Conservation (phyloP, 495 filamentous ascomycete genomes). For the Penicillium macrosclerotiorum region DNA sequence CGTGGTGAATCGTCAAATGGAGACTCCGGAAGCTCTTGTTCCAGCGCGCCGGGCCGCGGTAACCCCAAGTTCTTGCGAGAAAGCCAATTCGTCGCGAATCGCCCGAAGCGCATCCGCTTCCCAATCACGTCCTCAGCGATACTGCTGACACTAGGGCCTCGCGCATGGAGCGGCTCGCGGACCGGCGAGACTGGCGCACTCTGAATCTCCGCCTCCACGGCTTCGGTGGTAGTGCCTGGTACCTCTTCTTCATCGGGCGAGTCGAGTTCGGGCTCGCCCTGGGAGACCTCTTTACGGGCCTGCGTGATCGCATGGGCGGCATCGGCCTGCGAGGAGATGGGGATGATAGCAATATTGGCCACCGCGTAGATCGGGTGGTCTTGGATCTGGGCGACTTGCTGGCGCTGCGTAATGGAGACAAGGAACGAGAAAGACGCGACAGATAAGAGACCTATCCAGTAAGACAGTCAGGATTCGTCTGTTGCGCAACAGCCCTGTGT, state of each 20-base stretch:
- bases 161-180: constrained; percentile 20
- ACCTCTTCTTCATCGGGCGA: constrained; percentile 37
- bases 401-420: constrained; percentile 74
- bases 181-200: constrained; percentile 32
- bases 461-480: not conserved
- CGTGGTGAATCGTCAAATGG: constrained; percentile 24
- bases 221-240: constrained; percentile 37
- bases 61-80: constrained; percentile 73
- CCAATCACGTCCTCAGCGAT: constrained; percentile 83
- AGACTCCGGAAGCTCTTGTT: constrained; percentile 23
- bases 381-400: constrained; percentile 84
- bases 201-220: constrained; percentile 29
- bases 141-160: constrained; percentile 44
- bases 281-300: constrained; percentile 50
- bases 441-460: constrained; percentile 60
- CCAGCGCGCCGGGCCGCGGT: constrained; percentile 28
- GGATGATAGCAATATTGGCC: constrained; percentile 83
- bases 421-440: constrained; percentile 77
- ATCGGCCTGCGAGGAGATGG: constrained; percentile 70
- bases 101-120: constrained; percentile 74
- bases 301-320: constrained; percentile 67
- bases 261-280: constrained; percentile 25
- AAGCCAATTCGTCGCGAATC: constrained; percentile 89
- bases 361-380: constrained; percentile 81
- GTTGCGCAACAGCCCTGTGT: too few species aligned